Conservation (phyloP, 2,329 filamentous ascomycete species). For the Fusarium subtropicale region DNA sequence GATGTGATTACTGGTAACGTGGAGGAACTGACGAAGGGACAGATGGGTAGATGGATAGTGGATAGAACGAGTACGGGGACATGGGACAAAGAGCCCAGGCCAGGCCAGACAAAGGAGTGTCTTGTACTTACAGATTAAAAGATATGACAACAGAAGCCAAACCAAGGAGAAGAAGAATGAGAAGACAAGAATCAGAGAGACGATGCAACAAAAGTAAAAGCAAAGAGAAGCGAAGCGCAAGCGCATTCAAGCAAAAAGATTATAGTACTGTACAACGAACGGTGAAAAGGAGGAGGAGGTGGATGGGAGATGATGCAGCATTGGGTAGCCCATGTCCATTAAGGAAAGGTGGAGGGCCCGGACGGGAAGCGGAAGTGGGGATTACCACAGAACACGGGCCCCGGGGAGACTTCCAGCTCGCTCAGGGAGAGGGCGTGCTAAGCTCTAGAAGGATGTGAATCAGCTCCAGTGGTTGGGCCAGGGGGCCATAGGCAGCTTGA, state of each 20-base stretch:
- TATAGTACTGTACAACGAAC: conserved; percentile 16
- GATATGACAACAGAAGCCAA: conserved; percentile 31
- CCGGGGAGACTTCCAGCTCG: conserved; percentile 21
- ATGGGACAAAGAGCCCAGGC: conserved; percentile 25
- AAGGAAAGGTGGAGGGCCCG: conserved; percentile 19
- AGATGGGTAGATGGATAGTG: conserved; percentile 35
- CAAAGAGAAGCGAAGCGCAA: conserved; percentile 39
- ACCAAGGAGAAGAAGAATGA: conserved; percentile 16
- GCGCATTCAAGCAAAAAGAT: conserved; percentile 41
- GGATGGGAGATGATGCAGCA: conserved; percentile 39
- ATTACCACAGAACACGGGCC: conserved; percentile 14
- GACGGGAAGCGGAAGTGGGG: conserved; percentile 38
- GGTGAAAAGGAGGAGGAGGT: conserved; percentile 40
- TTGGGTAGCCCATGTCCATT: conserved; percentile 13
- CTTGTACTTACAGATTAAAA: conserved; percentile 41
- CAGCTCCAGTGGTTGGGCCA: conserved; percentile 23
- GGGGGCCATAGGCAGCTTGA: not conserved
- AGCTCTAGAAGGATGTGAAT: conserved; percentile 36
- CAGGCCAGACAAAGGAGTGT: conserved; percentile 32
- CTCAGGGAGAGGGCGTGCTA: conserved; percentile 24
- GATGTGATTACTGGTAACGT: conserved; percentile 20
- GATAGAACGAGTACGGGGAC: conserved; percentile 25
- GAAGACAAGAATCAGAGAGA: conserved; percentile 30
- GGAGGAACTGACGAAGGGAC: conserved; percentile 36
- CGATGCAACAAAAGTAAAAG: conserved; percentile 38